Base-by-base conservation (phyloP, 2,329 filamentous ascomycete genomes). In the Aciculosporium take region DNA sequence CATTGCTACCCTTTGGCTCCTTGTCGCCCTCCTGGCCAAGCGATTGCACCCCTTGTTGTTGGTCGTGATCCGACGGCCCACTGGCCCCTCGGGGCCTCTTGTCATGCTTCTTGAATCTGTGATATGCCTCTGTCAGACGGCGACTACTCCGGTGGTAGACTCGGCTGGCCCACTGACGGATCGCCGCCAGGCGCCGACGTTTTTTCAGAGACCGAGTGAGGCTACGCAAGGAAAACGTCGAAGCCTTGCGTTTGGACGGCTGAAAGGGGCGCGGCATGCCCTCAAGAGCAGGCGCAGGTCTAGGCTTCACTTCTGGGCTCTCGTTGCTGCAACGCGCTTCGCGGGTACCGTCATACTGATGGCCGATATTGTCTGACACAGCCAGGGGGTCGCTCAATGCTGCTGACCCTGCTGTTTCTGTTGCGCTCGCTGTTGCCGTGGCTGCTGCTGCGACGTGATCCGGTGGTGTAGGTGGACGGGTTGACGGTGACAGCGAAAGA, bases 181-280 rank as follows among this genome's bases (percentile, higher is more conserved):
- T 41, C 1, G 52, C 47, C n/a, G 23, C 21, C 10, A 57, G 43
- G 0, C 50, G 49, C 1, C 49, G 49, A 4, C 54, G 49, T 37
- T 57, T 54, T 6, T 49, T 44, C 12, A 58, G 43, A 13, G 55
- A 47, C 18, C 43, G 49, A 5, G 50, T 46, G 7, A 58, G 31
- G 42, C 52, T 58, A 17, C 49, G 48, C 18, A 60, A 44, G 8
- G 56, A 59, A 41, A 58, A 56, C 3, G 49, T 41, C 1, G 59
- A 60, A 2, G 57, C 50, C 18, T 54, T 56, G 25, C 59, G 57
- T 39, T 61, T 61, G 6, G 44, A 45, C 7, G 24, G 40, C 3
- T 33, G 13, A 27, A 32, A 28, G 7, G 31, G 10, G 8, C 8
- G 42, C 6, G 42, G 5, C 7, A 23, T n/a, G 5, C 37, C 34